Base-by-base conservation (phyloP, 2,329 filamentous ascomycete species). In the Neonectria faginata region DNA sequence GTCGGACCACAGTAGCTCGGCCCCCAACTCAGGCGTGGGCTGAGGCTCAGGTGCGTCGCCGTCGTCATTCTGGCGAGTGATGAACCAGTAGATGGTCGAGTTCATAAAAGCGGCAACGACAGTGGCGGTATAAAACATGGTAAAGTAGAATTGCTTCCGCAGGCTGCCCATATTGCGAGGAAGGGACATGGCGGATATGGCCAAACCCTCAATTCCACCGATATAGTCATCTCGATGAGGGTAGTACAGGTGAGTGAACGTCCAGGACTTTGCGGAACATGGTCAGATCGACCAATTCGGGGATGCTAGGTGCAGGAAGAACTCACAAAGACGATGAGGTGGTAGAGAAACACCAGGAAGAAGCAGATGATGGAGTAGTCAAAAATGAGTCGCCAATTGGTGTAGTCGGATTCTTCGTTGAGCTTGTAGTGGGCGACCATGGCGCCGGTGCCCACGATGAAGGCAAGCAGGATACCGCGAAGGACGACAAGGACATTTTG, bases 51-150 rank as follows among this genome's bases (percentile, higher is more conserved):
- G 41, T 60, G 53, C 50, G 18, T 67, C 70, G 1, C 65, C 62
- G 9, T 70, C 70, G 9, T 72, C 61, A n/a, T 79, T 74, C 16
- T 70, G 75, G 3, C 77, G 73, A 1, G 78, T 81, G 22, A 82
- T 73, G 66, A 80, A 76, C 82, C 83, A 87, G 78, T 85, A 87
- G 29, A 85, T 78, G 60, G 81, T 74, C 12, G 82, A 82, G 68
- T 85, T 86, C 76, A 85, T 79, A 62, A 86, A 82, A 20, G 79
- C 71, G 58, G 83, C 84, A 22, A 85, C 81, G 18, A 80, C 80
- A 1, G 80, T 76, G 11, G 79, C 68, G 1, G 81, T 82, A 74
- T 85, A 85, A 73, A 84, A 86, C 72, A 86, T 63, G 60, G 82
- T 85, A 69, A 86, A 86, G 69, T 79, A 78, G 68, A 83, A 82